Base-by-base conservation (phyloP, 1,139 yeast species). In the Kurtzmaniella quercitrusa region DNA sequence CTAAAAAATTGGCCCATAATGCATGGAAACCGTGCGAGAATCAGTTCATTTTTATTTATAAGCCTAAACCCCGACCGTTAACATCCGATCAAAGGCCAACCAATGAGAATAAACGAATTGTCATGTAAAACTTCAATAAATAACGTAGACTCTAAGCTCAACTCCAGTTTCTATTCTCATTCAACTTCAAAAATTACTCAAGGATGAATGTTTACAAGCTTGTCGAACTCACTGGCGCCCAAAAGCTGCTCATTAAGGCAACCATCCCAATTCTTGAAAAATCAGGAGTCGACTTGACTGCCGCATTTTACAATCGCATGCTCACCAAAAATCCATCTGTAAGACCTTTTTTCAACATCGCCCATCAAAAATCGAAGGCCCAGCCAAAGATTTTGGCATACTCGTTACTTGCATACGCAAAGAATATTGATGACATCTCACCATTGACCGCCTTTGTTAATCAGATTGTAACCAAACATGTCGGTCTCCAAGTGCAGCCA, bases 331-430 rank as follows among this genome's bases (percentile, higher is more conserved):
- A 77, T 52, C 81, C 81, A 11, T 80, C 71, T 46, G 78, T 82
- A n/a, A 68, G 67, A 48, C 74, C 81, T 21, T 73, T 75, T 54
- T 83, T 83, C 68, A 83, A 83, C 59, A 71, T 66, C 51, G 64
- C 82, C 3, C 77, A 83, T 59, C 90, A 83, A 60, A 59, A 57
- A 41, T 64, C 72, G 27, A 72, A 75, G 46, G 68, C 71, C 43
- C 91, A 84, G 58, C 88, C 89, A 46, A 70, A 71, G 50, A 81
- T 85, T 34, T 66, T 84, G 44, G 89, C 89, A 1, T 76, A 70
- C 51, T 77, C 89, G 1, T 68, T 83, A 38, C 63, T 82, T 39
- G 73, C 78, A 37, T 84, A 83, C 50, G 89, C 89, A 10, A 69
- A 77, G 53, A 73, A 82, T 58, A 81, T 84, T 48, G 83, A 83